Base-by-base conservation (phyloP, 495 filamentous ascomycete species). In the Xylaria castorea region DNA sequence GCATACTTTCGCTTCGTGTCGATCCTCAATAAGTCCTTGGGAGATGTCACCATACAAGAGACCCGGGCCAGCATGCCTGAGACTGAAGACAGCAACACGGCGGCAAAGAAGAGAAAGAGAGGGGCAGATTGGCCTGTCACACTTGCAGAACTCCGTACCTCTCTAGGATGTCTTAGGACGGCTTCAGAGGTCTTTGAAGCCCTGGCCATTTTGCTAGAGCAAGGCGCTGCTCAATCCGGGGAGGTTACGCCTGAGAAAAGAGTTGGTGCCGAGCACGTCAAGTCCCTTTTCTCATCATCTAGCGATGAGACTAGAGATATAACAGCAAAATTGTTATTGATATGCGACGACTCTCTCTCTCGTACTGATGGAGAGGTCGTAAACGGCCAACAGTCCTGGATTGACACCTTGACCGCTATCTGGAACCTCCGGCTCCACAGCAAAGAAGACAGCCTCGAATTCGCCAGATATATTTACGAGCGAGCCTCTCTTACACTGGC, bases 231-330 rank as follows among this genome's bases (percentile, higher is more conserved):
- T 50, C 62, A 51, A 12, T 46, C 51, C 22, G 75, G 48, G 0
- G 42, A 50, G 12, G 75, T 64, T 22, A 67, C 75, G 3, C 61
- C 78, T 18, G 30, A 81, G 68, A 66, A 77, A 79, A 68, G 75
- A 74, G 57, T 84, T 69, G 84, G 85, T 8, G 80, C 80, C 20
- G 83, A 86, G 58, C 83, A 85, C 66, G 75, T 87, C 77, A 85
- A 85, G 65, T 84, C 85, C 32, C 73, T 87, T 46, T 85, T 87
- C 75, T 83, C 75, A 25, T 77, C 78, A 0, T 80, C 84, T 22
- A 80, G 81, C 5, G 64, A 77, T 64, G 84, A 86, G 34, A 76
- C 77, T 12, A 80, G 80, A 70, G 79, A 77, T 48, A 75, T 84
- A 8, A 75, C 82, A 12, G 79, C 78, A 0, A 81, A 79, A 5